Evolutionary conservation across 139 green algal genomes (phyloP).

Genomic region (Marvania coccoides): DNA sequence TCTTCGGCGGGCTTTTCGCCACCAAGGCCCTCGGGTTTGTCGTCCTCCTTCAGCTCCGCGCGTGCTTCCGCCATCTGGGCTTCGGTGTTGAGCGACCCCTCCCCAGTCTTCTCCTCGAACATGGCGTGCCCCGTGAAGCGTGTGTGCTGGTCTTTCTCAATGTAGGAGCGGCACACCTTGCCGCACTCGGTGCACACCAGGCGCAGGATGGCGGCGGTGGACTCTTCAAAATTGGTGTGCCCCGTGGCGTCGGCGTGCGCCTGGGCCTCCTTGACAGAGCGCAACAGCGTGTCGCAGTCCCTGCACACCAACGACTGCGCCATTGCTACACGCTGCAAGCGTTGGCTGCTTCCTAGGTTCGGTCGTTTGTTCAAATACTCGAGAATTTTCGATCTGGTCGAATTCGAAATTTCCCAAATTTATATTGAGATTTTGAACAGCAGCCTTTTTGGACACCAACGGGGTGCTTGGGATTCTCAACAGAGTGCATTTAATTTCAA

Average conservation of each 20-base stretch:
- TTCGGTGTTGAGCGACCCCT: conserved; percentile 57
- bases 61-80: conserved; percentile 54
- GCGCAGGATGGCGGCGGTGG: conserved; percentile 44
- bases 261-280: conserved; percentile 55
- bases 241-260: conserved; percentile 42
- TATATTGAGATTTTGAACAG: no score
- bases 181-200: conserved; percentile 62
- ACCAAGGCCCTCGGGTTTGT: conserved; percentile 6
- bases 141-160: conserved; percentile 72
- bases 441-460: no score
- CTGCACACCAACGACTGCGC: conserved; percentile 23
- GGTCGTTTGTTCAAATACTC: no score
- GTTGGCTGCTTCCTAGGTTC: no score
- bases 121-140: conserved; percentile 64
- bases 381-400: no score
- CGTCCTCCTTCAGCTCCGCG: conserved; percentile 27
- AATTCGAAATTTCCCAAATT: no score
- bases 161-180: conserved; percentile 70
- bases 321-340: not conserved
- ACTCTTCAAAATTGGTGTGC: conserved; percentile 76
- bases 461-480: no score
- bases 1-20: not conserved
- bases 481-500: no score
- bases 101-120: conserved; percentile 60
- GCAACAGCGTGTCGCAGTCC: conserved; percentile 38